A percentile compares a stretch with the other conserved stretches of the same genome.
Evolutionary conservation across 805 yeast genomes (phyloP).

Genomic region (Kuraishia piskuri): DNA sequence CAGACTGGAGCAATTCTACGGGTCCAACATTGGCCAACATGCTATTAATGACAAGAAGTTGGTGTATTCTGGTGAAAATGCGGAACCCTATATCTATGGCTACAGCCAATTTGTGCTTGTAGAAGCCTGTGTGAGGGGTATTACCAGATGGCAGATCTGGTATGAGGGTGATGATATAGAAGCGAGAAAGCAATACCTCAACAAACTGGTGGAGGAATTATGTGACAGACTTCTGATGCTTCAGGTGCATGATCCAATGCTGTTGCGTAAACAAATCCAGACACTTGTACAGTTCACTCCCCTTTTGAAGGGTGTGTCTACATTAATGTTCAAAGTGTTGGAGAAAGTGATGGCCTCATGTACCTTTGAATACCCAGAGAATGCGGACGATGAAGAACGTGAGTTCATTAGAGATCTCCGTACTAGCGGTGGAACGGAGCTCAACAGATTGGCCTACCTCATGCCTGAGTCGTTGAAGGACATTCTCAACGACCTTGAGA

Average conservation of each 20-base stretch:
- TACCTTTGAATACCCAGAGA: conserved; percentile 70
- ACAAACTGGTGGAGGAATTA: conserved; percentile 52
- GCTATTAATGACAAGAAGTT: conserved; percentile 49
- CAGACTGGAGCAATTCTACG: conserved; percentile 64
- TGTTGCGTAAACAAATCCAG: conserved; percentile 80
- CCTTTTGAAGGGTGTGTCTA: conserved; percentile 65
- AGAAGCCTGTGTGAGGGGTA: conserved; percentile 86
- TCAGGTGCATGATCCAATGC: conserved; percentile 69
- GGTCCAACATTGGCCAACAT: conserved; percentile 56
- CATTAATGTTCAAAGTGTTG: conserved; percentile 70
- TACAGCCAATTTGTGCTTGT: conserved; percentile 77
- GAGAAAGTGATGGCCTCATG: conserved; percentile 81
- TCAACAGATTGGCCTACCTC: conserved; percentile 86
- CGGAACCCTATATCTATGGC: conserved; percentile 67
- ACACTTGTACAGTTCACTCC: conserved; percentile 94
- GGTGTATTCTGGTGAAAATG: conserved; percentile 44
- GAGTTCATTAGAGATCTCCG: conserved; percentile 82
- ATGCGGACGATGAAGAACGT: conserved; percentile 60
- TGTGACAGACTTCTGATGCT: conserved; percentile 71
- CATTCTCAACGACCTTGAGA: conserved; percentile 76
- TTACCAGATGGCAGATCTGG: conserved; percentile 95
- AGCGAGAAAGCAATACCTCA: conserved; percentile 40
- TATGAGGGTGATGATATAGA: conserved; percentile 52
- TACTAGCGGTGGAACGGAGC: conserved; percentile 89
- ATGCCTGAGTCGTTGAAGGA: conserved; percentile 87